A percentile compares a stretch with the other conserved stretches of the same genome.
Evolutionary conservation across 352 stramenopile species (phyloP).

Genomic region (Thalassiosira oceanica): DNA sequence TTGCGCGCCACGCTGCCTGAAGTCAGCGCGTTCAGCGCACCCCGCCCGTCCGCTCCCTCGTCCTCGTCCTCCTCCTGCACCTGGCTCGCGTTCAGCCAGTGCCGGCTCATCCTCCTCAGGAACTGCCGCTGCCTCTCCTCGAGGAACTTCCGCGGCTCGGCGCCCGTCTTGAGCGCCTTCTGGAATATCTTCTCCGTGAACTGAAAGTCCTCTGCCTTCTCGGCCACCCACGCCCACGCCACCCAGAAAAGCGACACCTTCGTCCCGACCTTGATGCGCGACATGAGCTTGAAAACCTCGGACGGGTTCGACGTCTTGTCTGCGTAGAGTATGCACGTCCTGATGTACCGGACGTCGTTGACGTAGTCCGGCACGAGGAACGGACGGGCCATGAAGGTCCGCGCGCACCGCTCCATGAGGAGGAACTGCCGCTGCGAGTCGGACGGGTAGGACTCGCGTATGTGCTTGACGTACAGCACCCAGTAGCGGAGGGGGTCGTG

Average conservation of each 20-base stretch:
- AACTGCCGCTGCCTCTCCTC: constrained; percentile 74
- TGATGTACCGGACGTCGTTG: constrained; percentile 72
- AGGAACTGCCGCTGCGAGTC: constrained; percentile 74
- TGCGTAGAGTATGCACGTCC: constrained; percentile 75
- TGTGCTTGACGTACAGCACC: constrained; percentile 76
- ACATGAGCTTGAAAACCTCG: constrained; percentile 75
- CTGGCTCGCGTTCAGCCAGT: constrained; percentile 63
- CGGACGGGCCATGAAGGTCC: constrained; percentile 52
- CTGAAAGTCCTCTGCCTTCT: constrained; percentile 68
- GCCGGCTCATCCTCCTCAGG: constrained; percentile 64
- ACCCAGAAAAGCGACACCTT: constrained; percentile 72
- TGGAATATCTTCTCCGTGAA: constrained; percentile 78
- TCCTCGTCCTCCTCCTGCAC: constrained; percentile 36
- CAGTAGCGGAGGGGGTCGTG: constrained; percentile 69
- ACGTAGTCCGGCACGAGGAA: constrained; percentile 46
- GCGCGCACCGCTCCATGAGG: constrained; percentile 71
- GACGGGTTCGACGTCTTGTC: constrained; percentile 63
- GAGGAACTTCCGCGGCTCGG: constrained; percentile 66
- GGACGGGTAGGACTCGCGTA: constrained; percentile 61
- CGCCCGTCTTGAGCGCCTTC: constrained; percentile 65
- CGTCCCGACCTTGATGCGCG: constrained; percentile 64
- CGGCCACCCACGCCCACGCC: constrained; percentile 75
- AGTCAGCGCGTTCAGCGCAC: constrained; percentile 49
- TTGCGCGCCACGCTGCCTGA: constrained; percentile 45
- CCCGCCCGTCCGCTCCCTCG: constrained; percentile 19